Conservation (phyloP, 441 rosid genomes). For the Flueggea neowawraea region DNA sequence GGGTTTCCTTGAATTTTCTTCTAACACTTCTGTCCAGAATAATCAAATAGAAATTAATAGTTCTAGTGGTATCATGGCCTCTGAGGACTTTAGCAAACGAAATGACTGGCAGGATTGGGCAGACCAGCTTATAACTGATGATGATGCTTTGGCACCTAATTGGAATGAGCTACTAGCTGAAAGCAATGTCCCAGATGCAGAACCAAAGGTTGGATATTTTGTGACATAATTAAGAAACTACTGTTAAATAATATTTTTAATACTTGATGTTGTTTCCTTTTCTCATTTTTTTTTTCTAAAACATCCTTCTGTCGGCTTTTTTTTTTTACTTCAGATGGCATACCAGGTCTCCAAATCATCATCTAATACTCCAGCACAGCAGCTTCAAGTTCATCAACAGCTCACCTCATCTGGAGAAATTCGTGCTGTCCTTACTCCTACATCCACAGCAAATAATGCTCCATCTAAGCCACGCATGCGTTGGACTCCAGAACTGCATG, state of each 20-base stretch:
- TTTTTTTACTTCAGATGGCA: conserved; percentile 41
- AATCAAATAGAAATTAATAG: conserved; percentile 49
- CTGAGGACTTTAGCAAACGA: conserved; percentile 61
- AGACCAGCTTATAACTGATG: conserved; percentile 81
- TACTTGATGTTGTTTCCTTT: conserved; percentile 12
- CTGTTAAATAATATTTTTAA: conserved; percentile 6
- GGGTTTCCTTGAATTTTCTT: conserved; percentile 42
- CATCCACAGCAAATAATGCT: conserved; percentile 54
- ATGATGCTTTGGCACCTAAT: conserved; percentile 55
- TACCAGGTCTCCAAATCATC: conserved; percentile 36
- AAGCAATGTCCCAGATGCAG: conserved; percentile 39
- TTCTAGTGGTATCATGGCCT: conserved; percentile 38
- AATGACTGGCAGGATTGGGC: conserved; percentile 99
- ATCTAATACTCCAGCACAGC: conserved; percentile 28
- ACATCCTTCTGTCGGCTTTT: conserved; percentile 16
- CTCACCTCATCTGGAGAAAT: conserved; percentile 49
- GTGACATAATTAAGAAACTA: conserved; percentile 1
- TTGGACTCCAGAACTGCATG: conserved; percentile 95
- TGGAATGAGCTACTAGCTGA: conserved; percentile 81
- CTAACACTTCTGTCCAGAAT: conserved; percentile 31
- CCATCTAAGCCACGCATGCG: conserved; percentile 80
- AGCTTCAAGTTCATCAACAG: conserved; percentile 36
- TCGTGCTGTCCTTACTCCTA: conserved; percentile 39
- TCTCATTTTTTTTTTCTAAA: conserved; percentile 14
- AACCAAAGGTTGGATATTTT: conserved; percentile 59